Base-by-base conservation (phyloP, 495 filamentous ascomycete genomes). In the Penicillium riverlandense region DNA sequence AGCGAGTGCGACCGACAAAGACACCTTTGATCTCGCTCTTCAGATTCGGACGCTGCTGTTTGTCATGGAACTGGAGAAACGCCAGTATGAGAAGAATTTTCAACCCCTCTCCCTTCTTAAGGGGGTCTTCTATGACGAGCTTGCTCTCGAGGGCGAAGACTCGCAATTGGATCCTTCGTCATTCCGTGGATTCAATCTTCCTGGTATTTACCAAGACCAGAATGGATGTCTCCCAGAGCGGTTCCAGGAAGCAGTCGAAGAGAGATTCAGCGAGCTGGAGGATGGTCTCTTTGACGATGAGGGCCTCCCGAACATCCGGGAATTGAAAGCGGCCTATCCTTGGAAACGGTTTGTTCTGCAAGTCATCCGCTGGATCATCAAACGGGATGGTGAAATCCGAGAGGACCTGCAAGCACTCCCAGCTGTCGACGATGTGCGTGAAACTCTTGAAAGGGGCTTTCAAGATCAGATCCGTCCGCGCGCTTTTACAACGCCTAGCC, bases 1-100 rank as follows among this genome's bases (percentile, higher is more conserved):
- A 1, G 41, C 53, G n/a, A 72, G 65, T 37, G 32, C 28, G 14
- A 48, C 63, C 4, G 40, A 49, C 9, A 52, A 49, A 9, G 51
- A 53, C 9, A 68, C 66, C 1, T 59, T 71, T 31, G 51, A 63
- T 15, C 54, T 73, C 16, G 69, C 67, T 0, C 43, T 73, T 22
- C 57, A 66, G 15, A 63, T 73, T 29, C 58, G 69, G 8, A 71
- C 67, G 0, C 67, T 71, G 37, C 57, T 51, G 15, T 45, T 70
- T 27, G 58, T 67, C 15, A 43, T 53, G 33, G 49, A 57, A 5
- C 42, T 71, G 15, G 63, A 67, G 35, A 54, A 43, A 6, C 54
- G 50, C 28, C 53, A 62, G 22, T 33, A 48, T 29, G 53, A 57
- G 9, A 54, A 50, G 3, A 44, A 40, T 2, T 69, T 66, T 22